A percentile compares a stretch with the other conserved stretches of the same genome.
Conservation (phyloP, 2,329 filamentous ascomycete species). For the Fusarium keratoplasticum region DNA sequence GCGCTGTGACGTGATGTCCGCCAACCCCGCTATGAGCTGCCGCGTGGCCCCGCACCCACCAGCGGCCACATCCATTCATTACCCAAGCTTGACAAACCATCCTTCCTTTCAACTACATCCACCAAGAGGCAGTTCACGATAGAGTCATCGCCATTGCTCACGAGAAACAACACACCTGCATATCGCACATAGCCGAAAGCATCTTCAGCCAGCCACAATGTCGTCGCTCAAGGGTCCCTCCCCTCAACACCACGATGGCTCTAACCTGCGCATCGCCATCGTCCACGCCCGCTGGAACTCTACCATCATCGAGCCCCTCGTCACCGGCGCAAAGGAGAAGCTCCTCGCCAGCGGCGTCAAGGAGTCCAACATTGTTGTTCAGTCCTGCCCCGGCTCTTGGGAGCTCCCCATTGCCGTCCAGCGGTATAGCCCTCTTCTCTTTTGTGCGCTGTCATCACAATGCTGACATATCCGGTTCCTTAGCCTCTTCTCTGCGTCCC, state of each 20-base stretch:
- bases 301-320: slow-evolving; percentile 85
- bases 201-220: slow-evolving; percentile 20
- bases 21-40: slow-evolving; percentile 38
- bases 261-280: slow-evolving; percentile 88
- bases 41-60: slow-evolving; percentile 38
- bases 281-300: slow-evolving; percentile 97
- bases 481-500: slow-evolving; percentile 86
- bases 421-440: slow-evolving; percentile 65
- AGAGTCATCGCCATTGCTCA: slow-evolving; percentile 8
- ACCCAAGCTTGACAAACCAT: slow-evolving; percentile 25
- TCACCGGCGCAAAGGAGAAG: slow-evolving; percentile 82
- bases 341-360: slow-evolving; percentile 84
- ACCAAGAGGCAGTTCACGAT: slow-evolving; percentile 12
- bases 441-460: not conserved
- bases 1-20: slow-evolving; percentile 39
- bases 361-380: slow-evolving; percentile 87
- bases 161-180: not conserved
- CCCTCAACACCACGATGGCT: slow-evolving; percentile 72
- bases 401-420: slow-evolving; percentile 93
- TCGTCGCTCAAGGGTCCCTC: slow-evolving; percentile 67
- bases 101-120: not conserved
- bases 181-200: not conserved
- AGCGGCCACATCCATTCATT: slow-evolving; percentile 1
- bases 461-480: slow-evolving; percentile 23
- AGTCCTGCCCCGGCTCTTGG: slow-evolving; percentile 93